Evolutionary conservation across 306 rosid species (phyloP).

Genomic region (Alnus rubra): DNA sequence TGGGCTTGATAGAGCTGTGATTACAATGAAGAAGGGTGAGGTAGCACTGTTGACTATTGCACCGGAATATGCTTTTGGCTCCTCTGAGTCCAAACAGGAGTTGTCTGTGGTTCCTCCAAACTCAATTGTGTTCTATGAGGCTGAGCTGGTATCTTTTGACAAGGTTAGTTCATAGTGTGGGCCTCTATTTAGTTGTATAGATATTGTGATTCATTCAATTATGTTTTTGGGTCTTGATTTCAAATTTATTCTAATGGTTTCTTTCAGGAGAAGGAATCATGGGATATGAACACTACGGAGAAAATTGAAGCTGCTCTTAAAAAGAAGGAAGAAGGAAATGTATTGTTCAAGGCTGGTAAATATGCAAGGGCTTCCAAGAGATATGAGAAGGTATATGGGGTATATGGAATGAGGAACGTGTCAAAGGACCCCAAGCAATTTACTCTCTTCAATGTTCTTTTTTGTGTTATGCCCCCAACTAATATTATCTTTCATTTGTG

Average conservation of each 20-base stretch:
- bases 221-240: conserved; percentile 7
- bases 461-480: neutral
- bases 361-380: conserved; percentile 82
- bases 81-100: conserved; percentile 61
- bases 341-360: conserved; percentile 76
- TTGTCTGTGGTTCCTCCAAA: conserved; percentile 81
- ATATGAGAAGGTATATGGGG: conserved; percentile 89
- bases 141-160: conserved; percentile 76
- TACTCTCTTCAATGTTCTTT: neutral
- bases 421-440: neutral
- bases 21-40: conserved; percentile 95
- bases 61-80: conserved; percentile 87
- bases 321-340: conserved; percentile 95
- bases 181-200: neutral
- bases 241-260: neutral
- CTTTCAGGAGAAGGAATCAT: conserved; percentile 83
- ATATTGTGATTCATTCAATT: neutral
- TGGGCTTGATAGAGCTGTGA: conserved; percentile 82
- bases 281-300: conserved; percentile 80
- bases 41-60: conserved; percentile 67
- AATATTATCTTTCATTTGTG: neutral
- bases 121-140: conserved; percentile 74
- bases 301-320: conserved; percentile 81
- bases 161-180: conserved; percentile 49
- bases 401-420: neutral